phyloP scores from a whole-genome alignment of 2,329 filamentous ascomycete genomes.

The Colletotrichum sp. region DNA sequence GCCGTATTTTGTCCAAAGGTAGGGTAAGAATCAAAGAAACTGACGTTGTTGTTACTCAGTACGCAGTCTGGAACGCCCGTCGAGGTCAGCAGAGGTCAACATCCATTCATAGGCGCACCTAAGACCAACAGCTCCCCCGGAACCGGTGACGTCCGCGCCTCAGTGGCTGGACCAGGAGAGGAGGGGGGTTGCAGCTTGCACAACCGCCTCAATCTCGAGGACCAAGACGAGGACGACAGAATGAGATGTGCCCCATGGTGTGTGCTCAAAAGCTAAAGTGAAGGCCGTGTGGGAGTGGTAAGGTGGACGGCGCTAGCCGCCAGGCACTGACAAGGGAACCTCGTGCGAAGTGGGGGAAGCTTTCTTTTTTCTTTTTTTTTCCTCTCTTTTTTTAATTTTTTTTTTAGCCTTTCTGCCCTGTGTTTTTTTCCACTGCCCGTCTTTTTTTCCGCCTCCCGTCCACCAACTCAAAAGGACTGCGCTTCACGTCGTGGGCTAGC shows the following conservation, averaged over 20 bases:
- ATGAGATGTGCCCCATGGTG: neutral
- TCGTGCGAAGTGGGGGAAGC: constrained; percentile 11
- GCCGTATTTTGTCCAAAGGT: neutral
- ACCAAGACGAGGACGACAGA: neutral
- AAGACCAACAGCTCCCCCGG: neutral
- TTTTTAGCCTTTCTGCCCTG: neutral
- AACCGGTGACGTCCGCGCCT: constrained; percentile 7
- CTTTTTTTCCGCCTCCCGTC: neutral
- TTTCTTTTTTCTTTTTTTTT: neutral
- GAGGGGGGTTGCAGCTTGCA: neutral
- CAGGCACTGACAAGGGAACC: constrained; percentile 14
- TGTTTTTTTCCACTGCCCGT: neutral
- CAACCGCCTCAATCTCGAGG: neutral
- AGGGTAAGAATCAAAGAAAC: neutral
- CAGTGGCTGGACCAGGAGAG: neutral
- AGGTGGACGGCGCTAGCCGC: neutral
- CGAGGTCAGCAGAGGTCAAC: neutral
- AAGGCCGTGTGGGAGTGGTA: neutral
- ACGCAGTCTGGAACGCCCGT: neutral
- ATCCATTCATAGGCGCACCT: neutral
- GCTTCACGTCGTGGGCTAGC: neutral
- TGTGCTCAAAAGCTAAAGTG: neutral
- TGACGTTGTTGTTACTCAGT: neutral
- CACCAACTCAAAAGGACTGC: neutral
- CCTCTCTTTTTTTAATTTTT: neutral